A percentile compares a stretch with the other conserved stretches of the same genome.
These are phyloP conservation scores for Panicum miliaceum DNA, from an alignment of 176 grass and related monocot genomes.

Conservation along the genomic window DNA sequence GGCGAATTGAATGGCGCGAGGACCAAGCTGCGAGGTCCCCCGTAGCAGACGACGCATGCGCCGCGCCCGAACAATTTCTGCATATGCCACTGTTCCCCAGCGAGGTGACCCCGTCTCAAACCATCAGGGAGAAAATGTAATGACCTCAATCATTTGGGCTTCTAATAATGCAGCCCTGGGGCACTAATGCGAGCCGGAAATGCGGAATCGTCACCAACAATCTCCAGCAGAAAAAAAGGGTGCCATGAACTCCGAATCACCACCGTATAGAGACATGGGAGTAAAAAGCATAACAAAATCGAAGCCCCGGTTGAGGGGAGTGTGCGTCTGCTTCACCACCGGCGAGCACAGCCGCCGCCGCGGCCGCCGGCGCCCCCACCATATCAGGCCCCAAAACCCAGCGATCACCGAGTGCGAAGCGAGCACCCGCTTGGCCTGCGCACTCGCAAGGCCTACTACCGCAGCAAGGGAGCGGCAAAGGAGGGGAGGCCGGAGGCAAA, in stretches of 20 bases:
- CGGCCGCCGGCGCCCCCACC: neutral
- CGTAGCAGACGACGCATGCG: conserved; percentile 22
- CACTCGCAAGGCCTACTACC: neutral
- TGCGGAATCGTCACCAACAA: neutral
- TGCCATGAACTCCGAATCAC: neutral
- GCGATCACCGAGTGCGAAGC: neutral
- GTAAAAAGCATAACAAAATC: neutral
- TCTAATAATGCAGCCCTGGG: neutral
- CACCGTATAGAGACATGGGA: no score
- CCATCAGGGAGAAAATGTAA: neutral
- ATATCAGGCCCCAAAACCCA: neutral
- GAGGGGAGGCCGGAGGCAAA: neutral
- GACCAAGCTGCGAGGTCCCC: conserved; percentile 29
- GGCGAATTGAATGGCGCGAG: conserved; percentile 56
- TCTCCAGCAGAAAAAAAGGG: neutral
- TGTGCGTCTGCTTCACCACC: neutral
- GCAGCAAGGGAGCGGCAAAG: neutral
- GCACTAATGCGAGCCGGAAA: neutral
- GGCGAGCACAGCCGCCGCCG: neutral
- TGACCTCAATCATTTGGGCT: neutral
- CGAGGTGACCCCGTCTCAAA: neutral
- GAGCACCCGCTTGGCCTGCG: neutral
- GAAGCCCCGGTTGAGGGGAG: neutral
- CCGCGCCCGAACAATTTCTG: neutral
- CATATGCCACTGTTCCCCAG: neutral